Base-by-base conservation (phyloP, 192 early-diverging fungal genomes). In the Chytriomyces sp. region DNA sequence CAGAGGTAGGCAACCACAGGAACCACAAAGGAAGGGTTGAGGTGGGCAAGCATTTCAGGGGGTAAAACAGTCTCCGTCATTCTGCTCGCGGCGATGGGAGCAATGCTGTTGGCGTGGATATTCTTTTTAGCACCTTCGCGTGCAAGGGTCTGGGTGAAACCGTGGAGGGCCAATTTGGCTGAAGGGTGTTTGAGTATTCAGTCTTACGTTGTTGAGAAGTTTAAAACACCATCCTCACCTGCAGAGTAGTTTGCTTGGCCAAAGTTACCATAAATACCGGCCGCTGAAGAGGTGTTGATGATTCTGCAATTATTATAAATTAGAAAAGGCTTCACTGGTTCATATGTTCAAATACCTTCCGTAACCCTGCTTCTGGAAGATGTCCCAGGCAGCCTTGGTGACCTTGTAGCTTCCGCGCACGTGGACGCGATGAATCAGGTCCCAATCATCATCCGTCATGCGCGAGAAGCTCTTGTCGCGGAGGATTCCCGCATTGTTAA, bases 191-290 rank as follows among this genome's bases (percentile, higher is more conserved):
- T 32, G 22, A 19, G 5, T 62, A 10, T 41, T 30, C 38, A 71
- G 6, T n/a, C n/a, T n/a, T n/a, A n/a, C n/a, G n/a, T n/a, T 64
- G 34, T 6, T 14, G 14, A 61, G 17, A 44, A 44, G 41, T 44
- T 19, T 19, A 19, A 44, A 44, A 19, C 7, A 44, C 41, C 14
- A 64, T 39, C 10, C 76, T 75, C 75, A 90, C 89, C 90, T 58
- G 91, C 80, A 60, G 86, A 81, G 76, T 95, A 95, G 85, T 95
- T 95, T 37, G 90, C 88, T 77, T 92, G 89, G 52, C 98, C 98
- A 88, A 97, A 98, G 88, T 98, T 99, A 63, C 98, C 98, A 77
- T 99, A 99, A 63, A 99, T 91, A 63, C 98, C 98, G 55, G 98
- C 95, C 55, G 96, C 96, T 54, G 95, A 98, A 17, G 96, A 91